Conservation (phyloP, 202 grass and related monocot species). For the Setaria italica region DNA sequence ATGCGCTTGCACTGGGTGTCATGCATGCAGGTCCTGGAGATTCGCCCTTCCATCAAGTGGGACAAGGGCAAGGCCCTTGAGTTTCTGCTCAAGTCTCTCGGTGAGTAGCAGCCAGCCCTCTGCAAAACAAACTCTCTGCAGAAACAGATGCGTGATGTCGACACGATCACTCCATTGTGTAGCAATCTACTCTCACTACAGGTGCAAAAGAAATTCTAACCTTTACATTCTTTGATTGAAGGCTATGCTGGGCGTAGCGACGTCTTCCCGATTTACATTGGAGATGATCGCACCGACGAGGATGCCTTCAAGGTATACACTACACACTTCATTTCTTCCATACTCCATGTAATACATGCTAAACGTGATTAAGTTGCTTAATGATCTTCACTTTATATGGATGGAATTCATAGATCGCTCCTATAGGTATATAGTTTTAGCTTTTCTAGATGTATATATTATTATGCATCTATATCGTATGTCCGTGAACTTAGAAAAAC, state of each 20-base stretch:
- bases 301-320: slow-evolving; percentile 68
- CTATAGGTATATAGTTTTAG: too few relatives aligned
- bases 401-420: neutral
- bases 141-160: neutral
- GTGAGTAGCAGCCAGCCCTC: slow-evolving; percentile 26
- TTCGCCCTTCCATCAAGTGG: slow-evolving; percentile 71
- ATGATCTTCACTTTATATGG: neutral
- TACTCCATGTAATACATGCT: neutral
- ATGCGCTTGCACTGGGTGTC: neutral
- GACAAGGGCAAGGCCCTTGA: slow-evolving; percentile 71
- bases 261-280: slow-evolving; percentile 70
- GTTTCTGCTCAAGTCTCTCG: slow-evolving; percentile 65
- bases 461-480: too few relatives aligned
- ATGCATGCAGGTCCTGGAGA: slow-evolving; percentile 66
- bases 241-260: slow-evolving; percentile 46
- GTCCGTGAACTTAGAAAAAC: too few relatives aligned
- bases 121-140: neutral
- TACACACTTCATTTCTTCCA: too few relatives aligned
- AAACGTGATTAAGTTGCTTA: neutral
- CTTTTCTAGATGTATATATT: too few relatives aligned
- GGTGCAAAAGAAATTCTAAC: neutral
- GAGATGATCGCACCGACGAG: slow-evolving; percentile 76
- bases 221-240: neutral
- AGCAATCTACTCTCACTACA: neutral
- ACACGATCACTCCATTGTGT: neutral